A percentile compares a stretch with the other conserved stretches of the same genome.
Evolutionary conservation across 805 yeast genomes (phyloP).

Genomic region (Hemisphaericaspora nanyangensis): DNA sequence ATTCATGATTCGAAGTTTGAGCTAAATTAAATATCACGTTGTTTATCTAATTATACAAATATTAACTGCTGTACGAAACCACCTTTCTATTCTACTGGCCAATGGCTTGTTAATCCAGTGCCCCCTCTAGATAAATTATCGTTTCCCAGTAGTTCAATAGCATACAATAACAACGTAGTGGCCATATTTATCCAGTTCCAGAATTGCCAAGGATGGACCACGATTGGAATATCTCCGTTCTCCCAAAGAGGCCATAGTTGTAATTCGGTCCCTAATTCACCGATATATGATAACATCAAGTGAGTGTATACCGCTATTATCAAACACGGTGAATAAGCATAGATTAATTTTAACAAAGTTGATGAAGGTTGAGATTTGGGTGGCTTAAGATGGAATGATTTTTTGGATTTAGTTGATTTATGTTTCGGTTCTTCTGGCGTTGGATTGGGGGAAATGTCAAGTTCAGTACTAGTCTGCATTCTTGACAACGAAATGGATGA

Average conservation of each 20-base stretch:
- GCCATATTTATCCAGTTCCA: conserved; percentile 97
- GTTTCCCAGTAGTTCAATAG: conserved; percentile 62
- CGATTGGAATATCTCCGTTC: conserved; percentile 20
- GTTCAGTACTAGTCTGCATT: conserved; percentile 4
- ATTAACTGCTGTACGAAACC: no score
- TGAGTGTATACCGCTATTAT: conserved; percentile 95
- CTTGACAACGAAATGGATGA: conserved; percentile 22
- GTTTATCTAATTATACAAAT: no score
- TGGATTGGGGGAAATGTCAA: background rate
- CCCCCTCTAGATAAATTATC: conserved; percentile 23
- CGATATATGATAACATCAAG: conserved; percentile 83
- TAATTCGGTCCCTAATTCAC: conserved; percentile 63
- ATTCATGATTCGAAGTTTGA: no score
- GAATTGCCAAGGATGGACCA: conserved; percentile 80
- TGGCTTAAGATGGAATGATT: conserved; percentile 13
- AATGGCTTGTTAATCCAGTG: conserved; percentile 40
- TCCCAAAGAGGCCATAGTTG: conserved; percentile 60
- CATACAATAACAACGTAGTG: conserved; percentile 73
- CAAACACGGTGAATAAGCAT: conserved; percentile 90
- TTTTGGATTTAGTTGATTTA: conserved; percentile 3
- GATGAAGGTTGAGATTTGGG: conserved; percentile 19
- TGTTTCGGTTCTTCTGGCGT: conserved; percentile 11
- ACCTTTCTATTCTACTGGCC: conserved; percentile 34
- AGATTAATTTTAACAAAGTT: conserved; percentile 45
- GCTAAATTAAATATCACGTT: background rate